Conservation (phyloP, 495 filamentous ascomycete genomes). For the Aspergillus carlsbadensis region DNA sequence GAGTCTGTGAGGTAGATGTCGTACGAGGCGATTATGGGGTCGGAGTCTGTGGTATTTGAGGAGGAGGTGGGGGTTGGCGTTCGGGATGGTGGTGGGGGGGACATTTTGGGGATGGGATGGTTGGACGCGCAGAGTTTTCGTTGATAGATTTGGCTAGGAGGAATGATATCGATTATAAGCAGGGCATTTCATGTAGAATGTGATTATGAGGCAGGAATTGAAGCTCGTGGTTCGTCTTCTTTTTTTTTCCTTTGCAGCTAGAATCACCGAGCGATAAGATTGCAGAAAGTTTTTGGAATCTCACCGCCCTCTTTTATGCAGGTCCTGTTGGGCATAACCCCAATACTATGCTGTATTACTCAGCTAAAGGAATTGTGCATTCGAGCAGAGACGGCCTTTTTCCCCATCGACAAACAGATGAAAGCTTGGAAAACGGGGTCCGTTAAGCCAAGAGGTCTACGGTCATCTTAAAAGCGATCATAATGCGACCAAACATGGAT, state of each 20-base stretch:
- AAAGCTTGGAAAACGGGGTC: too few species aligned
- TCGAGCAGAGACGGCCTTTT: too few species aligned
- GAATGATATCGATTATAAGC: neutral
- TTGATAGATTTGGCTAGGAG: neutral
- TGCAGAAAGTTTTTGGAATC: slow-evolving; percentile 5
- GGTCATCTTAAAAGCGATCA: too few species aligned
- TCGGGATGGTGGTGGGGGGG: neutral
- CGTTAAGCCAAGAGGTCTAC: too few species aligned
- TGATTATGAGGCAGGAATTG: neutral
- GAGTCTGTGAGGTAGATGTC: slow-evolving; percentile 60
- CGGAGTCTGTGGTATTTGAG: slow-evolving; percentile 20
- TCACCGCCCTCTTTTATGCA: too few species aligned
- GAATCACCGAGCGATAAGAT: neutral
- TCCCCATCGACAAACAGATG: too few species aligned
- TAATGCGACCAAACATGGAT: too few species aligned
- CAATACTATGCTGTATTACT: too few species aligned
- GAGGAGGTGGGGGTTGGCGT: slow-evolving; percentile 2
- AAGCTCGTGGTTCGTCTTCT: neutral
- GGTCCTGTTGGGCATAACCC: too few species aligned
- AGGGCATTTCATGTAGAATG: neutral
- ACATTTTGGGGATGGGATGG: neutral
- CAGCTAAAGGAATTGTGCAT: too few species aligned
- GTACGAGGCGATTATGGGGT: slow-evolving; percentile 59
- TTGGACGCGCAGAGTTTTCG: neutral
- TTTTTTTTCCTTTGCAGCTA: slow-evolving; percentile 4